Conservation (phyloP, 2,329 filamentous ascomycete species). For the Alternaria sp. region DNA sequence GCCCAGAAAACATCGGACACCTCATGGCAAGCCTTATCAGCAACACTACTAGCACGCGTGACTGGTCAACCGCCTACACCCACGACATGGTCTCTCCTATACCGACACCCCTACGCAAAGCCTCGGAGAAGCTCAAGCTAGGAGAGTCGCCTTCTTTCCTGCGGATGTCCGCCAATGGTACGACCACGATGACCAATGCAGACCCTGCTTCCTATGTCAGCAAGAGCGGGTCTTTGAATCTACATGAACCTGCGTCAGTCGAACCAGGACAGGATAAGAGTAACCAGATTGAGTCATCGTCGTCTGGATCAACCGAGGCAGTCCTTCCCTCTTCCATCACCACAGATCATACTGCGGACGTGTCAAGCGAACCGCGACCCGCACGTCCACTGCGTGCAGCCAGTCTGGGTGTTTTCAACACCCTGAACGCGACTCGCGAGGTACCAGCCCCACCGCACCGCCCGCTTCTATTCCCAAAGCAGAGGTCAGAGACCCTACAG, state of each 20-base stretch:
- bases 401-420: not conserved
- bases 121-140: constrained; percentile 19
- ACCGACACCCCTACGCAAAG: constrained; percentile 25
- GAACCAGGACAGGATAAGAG: not conserved
- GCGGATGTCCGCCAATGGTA: not conserved
- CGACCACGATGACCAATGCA: not conserved
- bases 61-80: not conserved
- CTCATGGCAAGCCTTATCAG: constrained; percentile 19
- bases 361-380: not conserved
- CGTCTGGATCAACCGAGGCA: not conserved
- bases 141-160: constrained; percentile 1
- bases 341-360: not conserved
- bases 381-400: not conserved
- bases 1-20: constrained; percentile 20
- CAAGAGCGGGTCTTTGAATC: not conserved
- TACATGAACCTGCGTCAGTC: not conserved
- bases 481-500: not conserved
- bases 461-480: not conserved
- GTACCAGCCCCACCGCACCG: not conserved
- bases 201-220: not conserved
- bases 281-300: not conserved
- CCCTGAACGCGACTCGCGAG: not conserved
- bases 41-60: not conserved
- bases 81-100: constrained; percentile 7
- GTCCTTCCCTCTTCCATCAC: not conserved